phyloP scores from a whole-genome alignment of 1,284 basidiomycete genomes.

The Malassezia caprae region DNA sequence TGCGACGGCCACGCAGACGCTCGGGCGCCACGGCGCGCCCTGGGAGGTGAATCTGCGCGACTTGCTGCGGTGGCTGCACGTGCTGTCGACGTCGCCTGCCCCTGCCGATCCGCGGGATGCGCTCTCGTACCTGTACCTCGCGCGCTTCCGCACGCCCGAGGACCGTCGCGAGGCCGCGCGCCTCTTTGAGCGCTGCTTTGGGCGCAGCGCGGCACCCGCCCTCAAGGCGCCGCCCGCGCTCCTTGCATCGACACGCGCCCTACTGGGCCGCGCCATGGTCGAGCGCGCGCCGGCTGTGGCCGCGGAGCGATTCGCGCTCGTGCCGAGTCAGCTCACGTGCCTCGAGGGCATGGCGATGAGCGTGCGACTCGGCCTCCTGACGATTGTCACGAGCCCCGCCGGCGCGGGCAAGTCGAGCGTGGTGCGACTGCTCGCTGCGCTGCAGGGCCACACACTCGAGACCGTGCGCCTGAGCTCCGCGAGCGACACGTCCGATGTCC shows the following conservation, averaged over 20 bases:
- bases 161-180: constrained; percentile 60
- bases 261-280: constrained; percentile 62
- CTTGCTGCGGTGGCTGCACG: constrained; percentile 69
- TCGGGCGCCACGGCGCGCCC: constrained; percentile 75
- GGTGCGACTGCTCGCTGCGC: constrained; percentile 62
- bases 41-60: constrained; percentile 99
- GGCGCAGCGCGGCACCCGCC: constrained; percentile 27
- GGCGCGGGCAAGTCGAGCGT: constrained; percentile 72
- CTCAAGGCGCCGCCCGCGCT: background rate
- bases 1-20: constrained; percentile 60
- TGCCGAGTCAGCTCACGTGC: constrained; percentile 60
- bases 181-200: constrained; percentile 61
- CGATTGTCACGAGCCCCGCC: constrained; percentile 70
- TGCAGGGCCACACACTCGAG: constrained; percentile 61
- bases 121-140: constrained; percentile 56
- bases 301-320: constrained; percentile 49
- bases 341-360: constrained; percentile 70
- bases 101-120: constrained; percentile 45
- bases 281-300: constrained; percentile 48
- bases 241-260: constrained; percentile 53
- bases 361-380: constrained; percentile 70
- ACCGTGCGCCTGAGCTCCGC: constrained; percentile 75
- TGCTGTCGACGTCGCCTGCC: constrained; percentile 52
- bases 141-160: constrained; percentile 66
- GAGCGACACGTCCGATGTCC: constrained; percentile 84